Base-by-base conservation (phyloP, 495 filamentous ascomycete species). In the Tuber calosporum region DNA sequence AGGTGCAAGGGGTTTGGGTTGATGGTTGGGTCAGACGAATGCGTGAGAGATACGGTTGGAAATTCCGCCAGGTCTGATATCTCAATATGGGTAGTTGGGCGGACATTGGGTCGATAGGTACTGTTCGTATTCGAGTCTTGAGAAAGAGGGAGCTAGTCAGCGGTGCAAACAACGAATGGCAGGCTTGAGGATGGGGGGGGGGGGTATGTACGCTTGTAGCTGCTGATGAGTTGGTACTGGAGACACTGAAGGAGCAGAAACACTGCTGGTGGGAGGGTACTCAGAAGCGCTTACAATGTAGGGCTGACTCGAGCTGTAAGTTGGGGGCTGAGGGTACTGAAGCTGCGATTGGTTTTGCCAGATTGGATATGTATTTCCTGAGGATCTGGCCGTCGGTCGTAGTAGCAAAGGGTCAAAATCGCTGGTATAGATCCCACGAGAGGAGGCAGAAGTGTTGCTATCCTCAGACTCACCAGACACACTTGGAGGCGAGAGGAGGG, bases 321-420 rank as follows among this genome's bases (percentile, higher is more conserved):
- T 15, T 69, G 69, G 71, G 34, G 75, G 77, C 39, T 75, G 66
- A 36, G 71, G 72, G n/a, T 72, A 68, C 40, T 80, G 79, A 53
- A 69, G 48, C 53, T 73, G 77, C 36, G 74, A 72, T n/a, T 69
- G 78, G 36, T 67, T 48, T 69, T 62, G 67, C 76, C 76, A 78
- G 70, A 73, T 43, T 45, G 75, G 67, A 34, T 77, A 62, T 15
- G 53, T 62, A 26, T 62, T 62, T 62, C 39, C 8, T 62, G 74
- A 17, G 72, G 76, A 34, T 68, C 74, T 11, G 62, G 34, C 42
- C 68, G 75, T 70, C 66, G 71, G 20, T 68, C 70, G 53, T 58
- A 74, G 71, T 38, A 80, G 74, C 68, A 80, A 66, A 53, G 78
- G 78, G 30, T 77, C 71, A 72, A 80, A 80, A 75, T 80, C 78